Base-by-base conservation (phyloP, 306 rosid species). In the Fragaria vesca region DNA sequence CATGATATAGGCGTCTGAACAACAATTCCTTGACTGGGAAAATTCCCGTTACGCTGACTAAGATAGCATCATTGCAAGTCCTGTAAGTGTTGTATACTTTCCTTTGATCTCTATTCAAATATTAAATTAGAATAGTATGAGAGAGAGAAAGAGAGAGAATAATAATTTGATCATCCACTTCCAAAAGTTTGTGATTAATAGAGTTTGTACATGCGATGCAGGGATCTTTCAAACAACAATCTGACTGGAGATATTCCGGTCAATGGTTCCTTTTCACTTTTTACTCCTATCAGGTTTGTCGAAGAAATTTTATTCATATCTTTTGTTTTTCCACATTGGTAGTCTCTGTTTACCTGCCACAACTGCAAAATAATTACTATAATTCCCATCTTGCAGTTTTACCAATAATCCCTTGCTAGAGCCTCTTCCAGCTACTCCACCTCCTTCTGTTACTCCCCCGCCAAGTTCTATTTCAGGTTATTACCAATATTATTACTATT, bases 221-320 rank as follows among this genome's bases (percentile, higher is more conserved):
- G 99, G 78, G 99, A 96, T 90, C 90, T 96, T 80, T 96, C 98
- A 74, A 87, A 82, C 86, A 96, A 96, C 77, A 3, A 16, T 0
- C 87, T 96, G 74, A 78, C 55, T 26, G 99, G 99, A 81, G 77
- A 69, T 1, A 52, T 82, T 73, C 99, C 98, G 4, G 79, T 84
- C 78, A 86, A 85, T 69, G 99, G 99, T 80, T 93, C 99, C 55
- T 96, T 96, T 88, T 83, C 90, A 46, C 73, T 85, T 48, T 93
- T 96, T 88, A 93, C 98, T 78, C 96, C 97, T 43, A 89, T 88
- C 94, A 96, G 98, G 99, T 96, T 71, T 74, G 63, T 84, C 66
- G 57, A 80, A 61, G 42, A 32, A 51, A 30, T 30, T 60, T 83
- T 55, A n/a, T 52, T 73, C 66, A 8, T 57, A 66, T 66, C 34